phyloP scores from a whole-genome alignment of 2,329 filamentous ascomycete species.

The Fusarium sp. region DNA sequence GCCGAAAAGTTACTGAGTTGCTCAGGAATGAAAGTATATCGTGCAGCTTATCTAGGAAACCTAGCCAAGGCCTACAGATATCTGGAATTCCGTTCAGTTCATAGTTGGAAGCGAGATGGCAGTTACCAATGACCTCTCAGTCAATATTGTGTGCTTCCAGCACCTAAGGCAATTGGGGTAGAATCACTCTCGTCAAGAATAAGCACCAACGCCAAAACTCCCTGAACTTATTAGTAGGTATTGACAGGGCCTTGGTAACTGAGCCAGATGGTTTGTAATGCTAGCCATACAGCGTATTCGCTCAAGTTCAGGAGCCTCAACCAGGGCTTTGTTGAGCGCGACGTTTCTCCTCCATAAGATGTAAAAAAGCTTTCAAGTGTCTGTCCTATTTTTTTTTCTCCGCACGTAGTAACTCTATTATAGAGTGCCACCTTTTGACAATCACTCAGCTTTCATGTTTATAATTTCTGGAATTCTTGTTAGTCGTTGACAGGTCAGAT shows the following conservation, averaged over 20 bases:
- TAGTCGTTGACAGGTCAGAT: too few relatives aligned
- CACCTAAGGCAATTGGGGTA: too few relatives aligned
- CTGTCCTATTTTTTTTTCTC: background rate
- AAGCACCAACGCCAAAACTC: background rate
- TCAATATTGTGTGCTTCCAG: background rate
- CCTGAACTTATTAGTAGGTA: too few relatives aligned
- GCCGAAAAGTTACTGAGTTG: background rate
- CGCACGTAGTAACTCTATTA: background rate
- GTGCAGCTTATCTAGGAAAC: background rate
- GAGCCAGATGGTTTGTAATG: too few relatives aligned
- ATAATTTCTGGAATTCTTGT: too few relatives aligned
- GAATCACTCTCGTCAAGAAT: background rate
- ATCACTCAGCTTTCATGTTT: background rate
- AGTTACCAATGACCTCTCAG: background rate
- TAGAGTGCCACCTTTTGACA: accelerated
- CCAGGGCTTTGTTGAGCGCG: too few relatives aligned
- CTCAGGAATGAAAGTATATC: too few relatives aligned
- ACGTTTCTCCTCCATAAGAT: background rate
- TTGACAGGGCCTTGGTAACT: too few relatives aligned
- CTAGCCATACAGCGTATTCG: too few relatives aligned
- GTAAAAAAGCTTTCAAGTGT: background rate
- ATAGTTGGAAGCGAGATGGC: too few relatives aligned
- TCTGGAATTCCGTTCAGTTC: too few relatives aligned
- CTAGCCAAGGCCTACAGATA: background rate
- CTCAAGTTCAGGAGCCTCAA: too few relatives aligned